Evolutionary conservation across 176 grass and related monocot species (phyloP), one percentile per base, ranked within the genome.

Genomic region (Miscanthus lutarioriparius): DNA sequence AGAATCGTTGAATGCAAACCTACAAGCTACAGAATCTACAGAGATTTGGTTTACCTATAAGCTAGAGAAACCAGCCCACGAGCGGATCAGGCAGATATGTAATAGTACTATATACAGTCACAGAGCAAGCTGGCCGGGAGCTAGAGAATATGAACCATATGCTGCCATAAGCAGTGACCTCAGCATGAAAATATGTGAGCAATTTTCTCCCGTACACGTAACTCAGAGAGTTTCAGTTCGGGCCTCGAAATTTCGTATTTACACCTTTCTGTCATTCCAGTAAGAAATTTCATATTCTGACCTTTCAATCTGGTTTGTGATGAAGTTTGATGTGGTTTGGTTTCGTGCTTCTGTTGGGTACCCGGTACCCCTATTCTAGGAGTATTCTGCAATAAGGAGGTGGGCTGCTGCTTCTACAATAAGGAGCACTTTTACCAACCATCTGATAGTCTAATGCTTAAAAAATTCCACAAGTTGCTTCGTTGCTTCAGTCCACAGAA

Each of bases 161-260:
- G 27, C 28, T 56, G 28, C 5, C 48, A 56, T 76, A 76, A 56
- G 73, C 75, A 40, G 43, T 63, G 76, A 64, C 76, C 22, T 26
- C 76, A 64, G 23, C 61, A 27, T 27, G 11, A 3, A 28, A 27
- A 27, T 27, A 8, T 13, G n/a, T 61, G n/a, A 53, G 5, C 1
- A 53, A 7, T 7, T 62, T 25, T 26, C 58, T 12, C 10, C 8
- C 2, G 22, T 59, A 62, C 1, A 25, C 0, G 56, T 4, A 26
- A n/a, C 3, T 4, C 8, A 62, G 58, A 22, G 22, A 59, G 7
- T 59, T 59, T 59, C 22, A 59, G 22, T n/a, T 58, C 3, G 54
- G 58, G 10, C 8, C 2, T 0, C 3, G n/a, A 62, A 62, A 62
- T 62, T 25, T 62, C 58, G 25, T 62, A 45, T 11, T 45, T 14